phyloP scores from a whole-genome alignment of 75 land plant species.

The Pinus taeda region DNA sequence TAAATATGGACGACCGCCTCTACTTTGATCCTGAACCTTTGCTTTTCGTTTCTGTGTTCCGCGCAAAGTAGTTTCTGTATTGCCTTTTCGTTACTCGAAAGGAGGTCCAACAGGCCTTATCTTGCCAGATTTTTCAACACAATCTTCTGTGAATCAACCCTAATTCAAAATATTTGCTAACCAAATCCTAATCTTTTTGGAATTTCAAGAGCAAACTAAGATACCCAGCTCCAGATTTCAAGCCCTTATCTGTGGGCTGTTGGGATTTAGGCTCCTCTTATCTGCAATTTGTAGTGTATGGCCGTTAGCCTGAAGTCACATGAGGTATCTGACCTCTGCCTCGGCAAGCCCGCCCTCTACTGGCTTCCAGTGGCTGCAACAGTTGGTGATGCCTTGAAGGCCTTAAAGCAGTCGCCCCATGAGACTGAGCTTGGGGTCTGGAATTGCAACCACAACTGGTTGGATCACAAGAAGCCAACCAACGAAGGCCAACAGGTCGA shows the following conservation, averaged over 20 bases:
- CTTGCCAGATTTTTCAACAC: no score
- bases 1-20: not conserved
- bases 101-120: not conserved
- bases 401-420: slow-evolving; percentile 28
- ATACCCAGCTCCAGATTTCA: not conserved
- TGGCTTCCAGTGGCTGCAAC: slow-evolving; percentile 43
- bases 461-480: not conserved
- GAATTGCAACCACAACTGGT: slow-evolving; percentile 23
- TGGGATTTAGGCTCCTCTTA: not conserved
- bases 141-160: not conserved
- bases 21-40: not conserved
- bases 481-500: not conserved
- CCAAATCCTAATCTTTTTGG: not conserved
- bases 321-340: slow-evolving; percentile 73
- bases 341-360: slow-evolving; percentile 76
- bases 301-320: slow-evolving; percentile 56
- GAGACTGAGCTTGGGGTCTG: slow-evolving; percentile 37
- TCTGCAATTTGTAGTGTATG: slow-evolving; percentile 46
- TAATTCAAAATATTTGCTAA: not conserved
- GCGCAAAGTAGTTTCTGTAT: no score
- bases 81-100: not conserved
- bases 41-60: not conserved
- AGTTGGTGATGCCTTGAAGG: slow-evolving; percentile 51
- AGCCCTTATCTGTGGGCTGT: not conserved
- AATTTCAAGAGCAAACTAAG: not conserved